Evolutionary conservation across 2,329 filamentous ascomycete species (phyloP).

Genomic region (Ophiostoma quercus): DNA sequence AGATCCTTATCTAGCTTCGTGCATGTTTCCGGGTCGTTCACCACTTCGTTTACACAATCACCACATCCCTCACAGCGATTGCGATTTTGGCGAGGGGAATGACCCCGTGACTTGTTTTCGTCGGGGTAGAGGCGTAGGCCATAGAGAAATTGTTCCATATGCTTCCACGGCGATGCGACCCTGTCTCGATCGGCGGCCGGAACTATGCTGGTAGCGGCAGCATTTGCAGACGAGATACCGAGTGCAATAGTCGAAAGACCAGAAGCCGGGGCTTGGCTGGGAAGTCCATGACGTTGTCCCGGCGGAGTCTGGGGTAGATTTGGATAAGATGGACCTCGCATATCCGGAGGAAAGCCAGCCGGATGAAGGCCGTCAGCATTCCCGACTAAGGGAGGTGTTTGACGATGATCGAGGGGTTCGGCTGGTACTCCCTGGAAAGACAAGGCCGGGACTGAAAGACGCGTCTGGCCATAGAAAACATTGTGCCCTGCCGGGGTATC

Average conservation of each 20-base stretch:
- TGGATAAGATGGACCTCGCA: not conserved
- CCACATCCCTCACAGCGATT: not conserved
- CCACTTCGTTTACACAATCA: not conserved
- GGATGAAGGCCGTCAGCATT: not conserved
- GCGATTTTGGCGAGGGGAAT: conserved; percentile 26
- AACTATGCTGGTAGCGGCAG: not conserved
- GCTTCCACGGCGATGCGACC: conserved; percentile 29
- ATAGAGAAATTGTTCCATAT: conserved; percentile 31
- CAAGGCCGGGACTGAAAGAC: not conserved
- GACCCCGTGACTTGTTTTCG: conserved; percentile 2
- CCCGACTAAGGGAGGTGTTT: not conserved
- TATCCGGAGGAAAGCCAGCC: not conserved
- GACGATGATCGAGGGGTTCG: not conserved
- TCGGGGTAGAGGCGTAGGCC: not conserved
- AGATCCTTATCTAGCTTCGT: not conserved
- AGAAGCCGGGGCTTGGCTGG: not conserved
- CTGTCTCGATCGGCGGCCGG: not conserved
- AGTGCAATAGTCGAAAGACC: not conserved
- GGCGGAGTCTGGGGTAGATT: not conserved
- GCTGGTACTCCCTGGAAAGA: not conserved
- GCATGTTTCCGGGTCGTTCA: conserved; percentile 1
- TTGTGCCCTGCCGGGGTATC: not conserved
- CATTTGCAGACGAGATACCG: not conserved
- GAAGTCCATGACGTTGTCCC: not conserved
- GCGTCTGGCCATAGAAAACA: not conserved